Evolutionary conservation across 139 green algal genomes (phyloP).

Genomic region (Monoraphidium neglectum): DNA sequence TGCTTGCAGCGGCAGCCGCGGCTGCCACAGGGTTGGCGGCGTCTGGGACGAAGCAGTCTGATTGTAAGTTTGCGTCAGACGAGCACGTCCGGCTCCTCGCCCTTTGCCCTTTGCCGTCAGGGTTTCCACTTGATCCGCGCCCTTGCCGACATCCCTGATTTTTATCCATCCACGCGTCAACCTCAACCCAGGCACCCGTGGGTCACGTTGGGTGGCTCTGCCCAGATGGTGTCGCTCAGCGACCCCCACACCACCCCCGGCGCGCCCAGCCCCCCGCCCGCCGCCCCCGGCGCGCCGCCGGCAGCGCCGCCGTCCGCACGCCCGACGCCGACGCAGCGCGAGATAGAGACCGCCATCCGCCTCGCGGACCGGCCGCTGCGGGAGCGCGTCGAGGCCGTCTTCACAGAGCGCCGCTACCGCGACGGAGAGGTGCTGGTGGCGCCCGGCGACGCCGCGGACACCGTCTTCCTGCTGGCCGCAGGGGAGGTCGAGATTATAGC

Average conservation of each 20-base stretch:
- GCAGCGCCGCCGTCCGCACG: background rate
- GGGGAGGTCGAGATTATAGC: background rate
- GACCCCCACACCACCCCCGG: background rate
- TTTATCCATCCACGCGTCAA: background rate
- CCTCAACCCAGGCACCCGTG: slow-evolving; percentile 29
- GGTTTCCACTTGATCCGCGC: no score
- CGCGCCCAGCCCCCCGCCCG: no score
- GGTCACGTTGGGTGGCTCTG: slow-evolving; percentile 31
- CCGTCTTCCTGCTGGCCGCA: slow-evolving; percentile 6
- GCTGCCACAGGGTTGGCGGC: no score
- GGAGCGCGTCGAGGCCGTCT: background rate
- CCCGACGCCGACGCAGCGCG: background rate
- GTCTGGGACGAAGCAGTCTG: no score
- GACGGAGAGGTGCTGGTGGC: slow-evolving; percentile 2
- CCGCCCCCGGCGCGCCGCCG: background rate
- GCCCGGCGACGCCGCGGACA: slow-evolving; percentile 1
- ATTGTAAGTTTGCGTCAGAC: no score
- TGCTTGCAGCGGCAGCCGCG: no score
- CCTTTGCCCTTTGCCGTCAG: no score
- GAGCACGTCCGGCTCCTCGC: no score
- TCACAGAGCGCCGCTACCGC: background rate
- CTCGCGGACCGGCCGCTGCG: background rate
- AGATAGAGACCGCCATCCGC: background rate
- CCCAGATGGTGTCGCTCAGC: slow-evolving; percentile 20
- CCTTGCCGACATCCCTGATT: background rate